Conservation (phyloP, 2,329 filamentous ascomycete species). For the Mariannaea sp. region DNA sequence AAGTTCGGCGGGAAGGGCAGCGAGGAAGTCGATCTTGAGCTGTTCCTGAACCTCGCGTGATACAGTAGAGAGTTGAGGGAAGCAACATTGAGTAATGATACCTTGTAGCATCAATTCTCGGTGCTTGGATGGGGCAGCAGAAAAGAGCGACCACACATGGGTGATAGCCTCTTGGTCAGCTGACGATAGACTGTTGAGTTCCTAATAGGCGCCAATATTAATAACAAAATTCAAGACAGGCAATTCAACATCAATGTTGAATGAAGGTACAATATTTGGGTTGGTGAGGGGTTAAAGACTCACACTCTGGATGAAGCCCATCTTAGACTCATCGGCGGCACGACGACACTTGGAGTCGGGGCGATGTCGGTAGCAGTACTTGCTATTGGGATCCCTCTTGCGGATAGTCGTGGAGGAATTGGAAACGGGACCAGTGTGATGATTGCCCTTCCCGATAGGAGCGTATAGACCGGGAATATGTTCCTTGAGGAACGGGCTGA, state of each 20-base stretch:
- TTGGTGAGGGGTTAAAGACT: constrained; percentile 35
- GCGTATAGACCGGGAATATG: constrained; percentile 92
- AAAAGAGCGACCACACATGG: constrained; percentile 97
- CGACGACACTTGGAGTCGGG: constrained; percentile 93
- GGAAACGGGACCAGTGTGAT: constrained; percentile 31
- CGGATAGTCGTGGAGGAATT: constrained; percentile 35
- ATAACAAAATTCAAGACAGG: constrained; percentile 4
- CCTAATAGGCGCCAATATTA: constrained; percentile 50
- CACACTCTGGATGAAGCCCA: constrained; percentile 91
- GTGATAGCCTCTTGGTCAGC: constrained; percentile 94
- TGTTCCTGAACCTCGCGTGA: constrained; percentile 90
- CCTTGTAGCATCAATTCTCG: constrained; percentile 96
- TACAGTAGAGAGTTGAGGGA: constrained; percentile 92
- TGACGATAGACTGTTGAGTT: constrained; percentile 79
- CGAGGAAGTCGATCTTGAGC: constrained; percentile 95
- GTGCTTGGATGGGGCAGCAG: constrained; percentile 90
- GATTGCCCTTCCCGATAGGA: constrained; percentile 67
- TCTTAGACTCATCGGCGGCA: constrained; percentile 92
- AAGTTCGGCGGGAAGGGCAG: constrained; percentile 85
- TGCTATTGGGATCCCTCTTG: constrained; percentile 72
- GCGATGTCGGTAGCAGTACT: constrained; percentile 93
- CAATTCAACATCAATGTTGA: too few species aligned
- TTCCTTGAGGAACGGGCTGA: constrained; percentile 86
- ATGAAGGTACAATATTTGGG: neutral
- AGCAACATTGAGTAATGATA: constrained; percentile 95